phyloP scores from a whole-genome alignment of 768 basidiomycete genomes.

The Suillus discolor region DNA sequence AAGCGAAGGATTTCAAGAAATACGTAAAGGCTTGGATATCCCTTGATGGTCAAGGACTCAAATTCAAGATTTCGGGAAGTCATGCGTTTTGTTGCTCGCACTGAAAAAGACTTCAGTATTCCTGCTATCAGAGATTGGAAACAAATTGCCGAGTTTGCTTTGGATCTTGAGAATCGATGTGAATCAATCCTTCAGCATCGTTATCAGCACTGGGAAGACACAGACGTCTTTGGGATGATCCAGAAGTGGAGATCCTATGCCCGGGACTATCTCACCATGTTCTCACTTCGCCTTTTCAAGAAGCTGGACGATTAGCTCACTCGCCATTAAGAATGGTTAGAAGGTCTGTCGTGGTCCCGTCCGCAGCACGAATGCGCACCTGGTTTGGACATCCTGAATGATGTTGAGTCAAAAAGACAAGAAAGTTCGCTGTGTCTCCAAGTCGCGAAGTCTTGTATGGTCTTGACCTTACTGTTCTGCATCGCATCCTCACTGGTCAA shows the following conservation, averaged over 20 bases:
- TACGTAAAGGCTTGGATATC: constrained; percentile 72
- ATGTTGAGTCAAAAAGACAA: constrained; percentile 71
- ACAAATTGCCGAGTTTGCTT: constrained; percentile 73
- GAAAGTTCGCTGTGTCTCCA: constrained; percentile 85
- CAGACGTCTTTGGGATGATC: constrained; percentile 73
- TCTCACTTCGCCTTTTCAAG: constrained; percentile 72
- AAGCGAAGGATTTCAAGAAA: constrained; percentile 80
- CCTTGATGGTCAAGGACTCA: constrained; percentile 53
- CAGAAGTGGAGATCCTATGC: constrained; percentile 75
- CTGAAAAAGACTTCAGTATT: constrained; percentile 79
- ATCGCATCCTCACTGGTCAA: constrained; percentile 76
- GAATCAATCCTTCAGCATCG: constrained; percentile 71
- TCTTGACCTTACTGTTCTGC: constrained; percentile 78
- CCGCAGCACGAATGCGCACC: constrained; percentile 65
- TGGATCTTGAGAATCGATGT: constrained; percentile 74
- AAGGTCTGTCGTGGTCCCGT: constrained; percentile 80
- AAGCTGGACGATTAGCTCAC: constrained; percentile 69
- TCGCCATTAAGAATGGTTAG: constrained; percentile 70
- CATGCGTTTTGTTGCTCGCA: constrained; percentile 63
- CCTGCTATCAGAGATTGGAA: constrained; percentile 65
- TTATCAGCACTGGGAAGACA: constrained; percentile 54
- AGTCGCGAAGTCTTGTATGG: constrained; percentile 82
- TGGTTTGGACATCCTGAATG: constrained; percentile 65
- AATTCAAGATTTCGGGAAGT: constrained; percentile 70
- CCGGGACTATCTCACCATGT: constrained; percentile 69